phyloP scores from a whole-genome alignment of 2,329 filamentous ascomycete species.

The Calonectria pseudoturangicola region DNA sequence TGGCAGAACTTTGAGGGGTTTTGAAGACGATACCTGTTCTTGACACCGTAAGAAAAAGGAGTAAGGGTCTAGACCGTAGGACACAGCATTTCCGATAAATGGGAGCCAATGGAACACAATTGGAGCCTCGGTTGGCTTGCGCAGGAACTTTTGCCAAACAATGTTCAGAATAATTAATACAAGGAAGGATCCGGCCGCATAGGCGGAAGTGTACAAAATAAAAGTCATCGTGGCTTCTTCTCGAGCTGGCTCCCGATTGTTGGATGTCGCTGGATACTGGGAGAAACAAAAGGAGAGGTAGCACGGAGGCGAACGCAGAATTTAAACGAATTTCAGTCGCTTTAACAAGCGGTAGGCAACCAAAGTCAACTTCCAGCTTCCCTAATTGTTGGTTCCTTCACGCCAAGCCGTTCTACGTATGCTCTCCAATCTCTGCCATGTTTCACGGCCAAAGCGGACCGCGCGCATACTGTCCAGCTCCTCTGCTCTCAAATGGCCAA shows the following conservation, averaged over 20 bases:
- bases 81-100: constrained; percentile 81
- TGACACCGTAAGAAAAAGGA: constrained; percentile 79
- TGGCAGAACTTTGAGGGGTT: accelerated
- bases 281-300: background rate
- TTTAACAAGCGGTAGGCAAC: background rate
- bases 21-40: constrained; percentile 73
- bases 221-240: constrained; percentile 30
- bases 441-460: background rate
- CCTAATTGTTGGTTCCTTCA: background rate
- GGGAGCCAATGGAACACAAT: constrained; percentile 77
- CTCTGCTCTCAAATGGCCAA: background rate
- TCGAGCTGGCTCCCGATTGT: background rate
- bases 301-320: background rate
- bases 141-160: constrained; percentile 43
- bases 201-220: constrained; percentile 37
- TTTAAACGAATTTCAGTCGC: background rate
- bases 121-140: constrained; percentile 63
- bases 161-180: constrained; percentile 39
- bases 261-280: background rate
- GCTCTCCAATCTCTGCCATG: constrained; percentile 6
- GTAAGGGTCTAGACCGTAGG: constrained; percentile 83
- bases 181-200: constrained; percentile 27
- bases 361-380: background rate
- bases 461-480: background rate
- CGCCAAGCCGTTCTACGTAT: constrained; percentile 1